phyloP scores from a whole-genome alignment of 768 basidiomycete species.

The Mycena kentingensis region DNA sequence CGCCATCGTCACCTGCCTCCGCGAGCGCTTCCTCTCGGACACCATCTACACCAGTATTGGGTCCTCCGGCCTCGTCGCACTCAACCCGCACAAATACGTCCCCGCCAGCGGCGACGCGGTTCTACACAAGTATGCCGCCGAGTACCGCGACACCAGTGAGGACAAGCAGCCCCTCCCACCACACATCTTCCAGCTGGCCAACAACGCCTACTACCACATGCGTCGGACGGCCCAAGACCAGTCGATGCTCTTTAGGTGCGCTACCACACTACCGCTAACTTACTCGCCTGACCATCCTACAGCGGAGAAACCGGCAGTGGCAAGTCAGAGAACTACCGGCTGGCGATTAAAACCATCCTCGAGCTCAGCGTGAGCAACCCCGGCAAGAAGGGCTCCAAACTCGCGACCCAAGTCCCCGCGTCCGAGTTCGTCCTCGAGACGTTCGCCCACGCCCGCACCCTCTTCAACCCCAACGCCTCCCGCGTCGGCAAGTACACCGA shows the following conservation, averaged over 20 bases:
- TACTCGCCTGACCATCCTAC: constrained; percentile 9
- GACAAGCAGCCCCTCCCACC: constrained; percentile 68
- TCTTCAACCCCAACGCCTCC: constrained; percentile 93
- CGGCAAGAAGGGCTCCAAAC: constrained; percentile 93
- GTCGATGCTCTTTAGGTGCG: constrained; percentile 74
- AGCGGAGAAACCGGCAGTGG: constrained; percentile 94
- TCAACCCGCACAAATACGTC: constrained; percentile 94
- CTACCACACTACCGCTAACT: constrained; percentile 37
- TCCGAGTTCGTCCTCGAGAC: constrained; percentile 95
- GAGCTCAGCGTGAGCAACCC: constrained; percentile 86
- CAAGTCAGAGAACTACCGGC: constrained; percentile 86
- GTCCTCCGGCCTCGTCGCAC: constrained; percentile 71
- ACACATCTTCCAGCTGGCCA: constrained; percentile 90
- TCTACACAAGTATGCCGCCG: constrained; percentile 82
- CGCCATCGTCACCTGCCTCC: constrained; percentile 79
- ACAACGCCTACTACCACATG: constrained; percentile 97
- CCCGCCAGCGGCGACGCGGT: constrained; percentile 80
- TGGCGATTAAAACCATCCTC: constrained; percentile 91
- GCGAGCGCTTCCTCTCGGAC: constrained; percentile 86
- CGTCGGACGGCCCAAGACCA: constrained; percentile 92
- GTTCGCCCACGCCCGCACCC: constrained; percentile 90
- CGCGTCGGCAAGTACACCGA: constrained; percentile 98
- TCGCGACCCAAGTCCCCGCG: constrained; percentile 83
- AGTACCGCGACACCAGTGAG: constrained; percentile 75
- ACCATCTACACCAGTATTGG: constrained; percentile 77